Base-by-base conservation (phyloP, 345 rosid species). In the Salix viminalis region DNA sequence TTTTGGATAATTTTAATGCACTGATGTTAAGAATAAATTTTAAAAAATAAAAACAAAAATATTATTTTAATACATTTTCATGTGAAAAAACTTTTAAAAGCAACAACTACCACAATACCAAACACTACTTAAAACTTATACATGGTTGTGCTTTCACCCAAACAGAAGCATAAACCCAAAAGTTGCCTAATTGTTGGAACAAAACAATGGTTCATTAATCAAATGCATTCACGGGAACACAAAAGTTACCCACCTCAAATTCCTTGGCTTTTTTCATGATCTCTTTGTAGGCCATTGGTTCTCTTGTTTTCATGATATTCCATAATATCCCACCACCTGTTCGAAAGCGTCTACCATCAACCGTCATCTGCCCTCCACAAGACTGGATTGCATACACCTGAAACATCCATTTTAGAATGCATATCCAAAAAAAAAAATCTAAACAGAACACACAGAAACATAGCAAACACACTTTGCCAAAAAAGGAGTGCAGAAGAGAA, bases 291-390 rank as follows among this genome's bases (percentile, higher is more conserved):
- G 92, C 83, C 71, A 82, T 78, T 19, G 98, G 97, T 79, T 90
- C 94, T 81, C 91, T 89, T 7, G 89, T 83, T 93, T 91, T 93
- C 78, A 96, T 87, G 77, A 91, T 87, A 77, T 83, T 91, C 99
- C 98, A 93, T 68, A 96, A 75, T 67, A 96, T 80, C 26, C 99
- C 99, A 72, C 97, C 98, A 79, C 98, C 87, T 42, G 91, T 92
- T 41, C 97, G 90, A 37, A 41, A 76, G 21, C 95, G 93, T 79
- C 79, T 87, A 48, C 97, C 92, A 83, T 96, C 98, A 80, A 91
- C 94, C 58, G 99, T 96, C 88, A 80, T 89, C 88, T 96, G 97
- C 71, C 99, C 99, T 62, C 99, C 99, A 82, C 97, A 92, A 61
- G 88, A 82, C 88, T 89, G 97, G 74, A 93, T 77, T 34, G 89